These are phyloP conservation scores for Aspergillus arachidicola DNA, from an alignment of 2,329 filamentous ascomycete species.

Conservation along the genomic window DNA sequence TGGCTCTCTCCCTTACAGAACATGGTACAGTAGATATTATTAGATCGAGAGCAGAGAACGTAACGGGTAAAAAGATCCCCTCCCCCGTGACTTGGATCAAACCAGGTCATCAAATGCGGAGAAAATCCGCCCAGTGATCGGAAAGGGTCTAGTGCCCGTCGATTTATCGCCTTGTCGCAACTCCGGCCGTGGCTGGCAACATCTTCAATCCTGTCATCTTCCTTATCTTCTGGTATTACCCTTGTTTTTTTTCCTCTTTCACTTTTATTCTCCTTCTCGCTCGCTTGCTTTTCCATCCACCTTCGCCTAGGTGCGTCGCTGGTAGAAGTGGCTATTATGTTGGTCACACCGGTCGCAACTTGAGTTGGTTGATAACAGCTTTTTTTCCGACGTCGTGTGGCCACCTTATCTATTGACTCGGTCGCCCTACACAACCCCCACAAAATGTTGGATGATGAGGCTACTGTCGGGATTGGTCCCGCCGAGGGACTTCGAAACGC, in stretches of 20 bases:
- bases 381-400: constrained; percentile 14
- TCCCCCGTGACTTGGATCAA: background rate
- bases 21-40: background rate
- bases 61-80: background rate
- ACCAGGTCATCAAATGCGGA: constrained; percentile 2
- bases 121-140: background rate
- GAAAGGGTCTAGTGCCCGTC: background rate
- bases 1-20: background rate
- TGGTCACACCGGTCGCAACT: constrained; percentile 16
- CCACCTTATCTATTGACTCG: constrained; percentile 21
- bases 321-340: constrained; percentile 32
- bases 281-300: constrained; percentile 10
- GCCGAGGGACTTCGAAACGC: constrained; percentile 26
- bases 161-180: constrained; percentile 9
- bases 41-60: background rate
- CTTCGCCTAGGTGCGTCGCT: constrained; percentile 22
- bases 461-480: constrained; percentile 29
- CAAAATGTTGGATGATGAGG: constrained; percentile 38
- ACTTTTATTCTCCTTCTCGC: constrained; percentile 11
- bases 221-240: background rate
- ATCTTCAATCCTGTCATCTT: constrained; percentile 1
- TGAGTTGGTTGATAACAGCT: constrained; percentile 16
- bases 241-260: background rate
- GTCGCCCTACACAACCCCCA: constrained; percentile 12
- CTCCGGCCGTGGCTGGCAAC: background rate